phyloP scores from a whole-genome alignment of 768 basidiomycete species.

The Lactarius vividus region DNA sequence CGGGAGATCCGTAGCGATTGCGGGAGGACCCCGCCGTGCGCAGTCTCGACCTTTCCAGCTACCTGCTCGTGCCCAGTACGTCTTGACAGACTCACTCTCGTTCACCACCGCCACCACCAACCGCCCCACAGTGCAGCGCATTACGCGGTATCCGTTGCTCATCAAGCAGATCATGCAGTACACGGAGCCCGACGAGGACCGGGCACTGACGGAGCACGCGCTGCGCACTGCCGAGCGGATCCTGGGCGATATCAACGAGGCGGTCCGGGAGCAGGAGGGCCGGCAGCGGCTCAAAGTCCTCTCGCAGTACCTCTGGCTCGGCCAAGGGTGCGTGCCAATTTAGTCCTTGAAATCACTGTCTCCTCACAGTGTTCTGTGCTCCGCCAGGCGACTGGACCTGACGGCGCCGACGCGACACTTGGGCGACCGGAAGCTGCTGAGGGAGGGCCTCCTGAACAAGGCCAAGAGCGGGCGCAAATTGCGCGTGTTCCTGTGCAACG shows the following conservation, averaged over 20 bases:
- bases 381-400: constrained; percentile 76
- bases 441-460: constrained; percentile 76
- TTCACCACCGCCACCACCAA: neutral
- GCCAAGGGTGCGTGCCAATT: constrained; percentile 60
- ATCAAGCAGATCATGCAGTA: constrained; percentile 84
- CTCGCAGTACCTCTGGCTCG: constrained; percentile 83
- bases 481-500: constrained; percentile 79
- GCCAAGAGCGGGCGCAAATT: constrained; percentile 81
- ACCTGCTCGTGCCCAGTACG: constrained; percentile 87
- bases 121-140: constrained; percentile 74
- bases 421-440: constrained; percentile 75
- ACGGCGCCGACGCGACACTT: constrained; percentile 84
- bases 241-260: constrained; percentile 81
- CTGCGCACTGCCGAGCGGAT: constrained; percentile 68
- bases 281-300: constrained; percentile 69
- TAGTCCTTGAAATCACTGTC: neutral
- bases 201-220: constrained; percentile 49
- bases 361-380: no score
- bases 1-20: constrained; percentile 47
- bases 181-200: constrained; percentile 67
- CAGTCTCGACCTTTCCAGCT: constrained; percentile 86
- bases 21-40: constrained; percentile 76
- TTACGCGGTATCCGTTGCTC: constrained; percentile 90
- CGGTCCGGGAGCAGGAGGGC: constrained; percentile 81
- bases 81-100: constrained; percentile 19